Conservation (phyloP, 345 rosid genomes). For the Brassica nigra region DNA sequence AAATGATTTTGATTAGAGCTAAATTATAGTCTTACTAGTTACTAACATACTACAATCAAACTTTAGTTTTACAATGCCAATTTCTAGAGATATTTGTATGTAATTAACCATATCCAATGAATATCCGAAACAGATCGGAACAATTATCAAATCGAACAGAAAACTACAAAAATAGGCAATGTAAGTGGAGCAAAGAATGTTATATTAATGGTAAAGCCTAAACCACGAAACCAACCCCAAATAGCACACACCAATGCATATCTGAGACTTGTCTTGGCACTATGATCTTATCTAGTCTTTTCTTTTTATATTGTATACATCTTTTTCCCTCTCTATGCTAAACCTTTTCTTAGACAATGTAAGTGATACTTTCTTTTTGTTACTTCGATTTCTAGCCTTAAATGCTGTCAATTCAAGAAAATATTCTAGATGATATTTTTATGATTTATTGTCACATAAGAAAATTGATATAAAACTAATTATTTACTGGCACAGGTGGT, state of each 20-base stretch:
- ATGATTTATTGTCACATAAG: slow-evolving; percentile 1
- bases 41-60: background rate
- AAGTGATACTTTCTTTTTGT: slow-evolving; percentile 22
- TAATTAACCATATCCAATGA: background rate
- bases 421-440: background rate
- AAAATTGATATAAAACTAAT: slow-evolving; percentile 1
- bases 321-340: background rate
- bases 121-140: slow-evolving; percentile 14
- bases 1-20: background rate
- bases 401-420: slow-evolving; percentile 3
- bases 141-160: background rate
- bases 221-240: slow-evolving; percentile 33
- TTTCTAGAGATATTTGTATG: background rate
- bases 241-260: slow-evolving; percentile 22
- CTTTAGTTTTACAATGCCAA: background rate
- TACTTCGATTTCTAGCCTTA: slow-evolving; percentile 8
- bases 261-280: slow-evolving; percentile 24
- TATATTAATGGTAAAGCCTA: slow-evolving; percentile 26
- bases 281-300: slow-evolving; percentile 19
- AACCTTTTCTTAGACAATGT: slow-evolving; percentile 7
- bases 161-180: background rate
- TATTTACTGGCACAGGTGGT: background rate
- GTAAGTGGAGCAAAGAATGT: slow-evolving; percentile 20
- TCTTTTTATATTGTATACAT: background rate
- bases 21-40: background rate